These are phyloP conservation scores for Bryum argenteum DNA, from an alignment of 225 moss, liverwort and hornwort species.

Conservation along the genomic window DNA sequence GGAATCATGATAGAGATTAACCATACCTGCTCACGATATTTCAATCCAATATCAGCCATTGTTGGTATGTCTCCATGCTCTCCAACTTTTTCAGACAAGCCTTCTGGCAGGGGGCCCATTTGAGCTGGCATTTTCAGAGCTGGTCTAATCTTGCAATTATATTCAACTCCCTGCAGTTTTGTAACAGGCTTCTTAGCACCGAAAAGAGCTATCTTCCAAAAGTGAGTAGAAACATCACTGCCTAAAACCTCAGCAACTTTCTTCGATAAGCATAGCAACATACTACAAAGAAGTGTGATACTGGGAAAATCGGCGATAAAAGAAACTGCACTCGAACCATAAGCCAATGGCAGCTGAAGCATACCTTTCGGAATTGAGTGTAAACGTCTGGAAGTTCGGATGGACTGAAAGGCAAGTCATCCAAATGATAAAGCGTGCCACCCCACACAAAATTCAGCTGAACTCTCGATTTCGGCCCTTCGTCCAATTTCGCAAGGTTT, in stretches of 20 bases:
- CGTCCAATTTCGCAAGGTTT: slow-evolving; percentile 52
- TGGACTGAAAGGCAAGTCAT: slow-evolving; percentile 85
- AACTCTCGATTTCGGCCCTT: slow-evolving; percentile 27
- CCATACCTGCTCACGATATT: slow-evolving; percentile 81
- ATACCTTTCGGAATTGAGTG: slow-evolving; percentile 96
- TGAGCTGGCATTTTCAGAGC: slow-evolving; percentile 74
- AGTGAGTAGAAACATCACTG: not conserved
- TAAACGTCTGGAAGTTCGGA: slow-evolving; percentile 83
- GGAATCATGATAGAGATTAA: not conserved
- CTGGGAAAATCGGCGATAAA: not conserved
- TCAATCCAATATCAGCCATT: slow-evolving; percentile 74
- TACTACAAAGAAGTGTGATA: not conserved
- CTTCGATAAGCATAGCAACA: not conserved
- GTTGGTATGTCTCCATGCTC: slow-evolving; percentile 75
- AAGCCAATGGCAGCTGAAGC: not conserved
- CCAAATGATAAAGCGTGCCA: slow-evolving; percentile 88
- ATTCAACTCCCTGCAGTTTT: slow-evolving; percentile 73
- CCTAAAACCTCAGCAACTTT: not conserved
- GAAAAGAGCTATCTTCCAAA: not conserved
- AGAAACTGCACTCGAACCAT: not conserved
- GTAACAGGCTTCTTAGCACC: slow-evolving; percentile 9
- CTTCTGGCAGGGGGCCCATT: slow-evolving; percentile 80
- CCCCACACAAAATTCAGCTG: slow-evolving; percentile 88
- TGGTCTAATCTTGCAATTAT: slow-evolving; percentile 70
- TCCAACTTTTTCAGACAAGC: slow-evolving; percentile 61